phyloP scores from a whole-genome alignment of 805 yeast genomes.

The Kodamaea restingae region DNA sequence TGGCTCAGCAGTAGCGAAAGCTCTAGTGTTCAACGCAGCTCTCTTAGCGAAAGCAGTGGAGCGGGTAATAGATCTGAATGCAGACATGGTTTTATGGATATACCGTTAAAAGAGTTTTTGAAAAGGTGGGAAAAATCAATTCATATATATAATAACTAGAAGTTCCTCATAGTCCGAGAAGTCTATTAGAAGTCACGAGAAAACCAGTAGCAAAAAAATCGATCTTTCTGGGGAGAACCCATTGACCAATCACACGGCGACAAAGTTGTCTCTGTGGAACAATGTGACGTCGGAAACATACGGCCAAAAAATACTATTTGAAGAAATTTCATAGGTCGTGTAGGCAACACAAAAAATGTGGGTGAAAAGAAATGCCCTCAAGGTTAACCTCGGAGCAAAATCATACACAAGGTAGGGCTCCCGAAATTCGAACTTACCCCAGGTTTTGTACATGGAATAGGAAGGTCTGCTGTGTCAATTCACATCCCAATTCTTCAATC shows the following conservation, averaged over 20 bases:
- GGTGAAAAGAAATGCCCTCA: constrained; percentile 4
- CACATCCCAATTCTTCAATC: no score
- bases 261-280: constrained; percentile 1
- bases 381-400: constrained; percentile 5
- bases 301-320: constrained; percentile 8
- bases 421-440: no score
- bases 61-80: constrained; percentile 35
- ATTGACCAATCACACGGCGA: constrained; percentile 10
- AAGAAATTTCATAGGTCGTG: constrained; percentile 5
- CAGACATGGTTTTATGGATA: constrained; percentile 23
- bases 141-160: constrained; percentile 10
- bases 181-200: constrained; percentile 3
- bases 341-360: constrained; percentile 4
- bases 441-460: no score
- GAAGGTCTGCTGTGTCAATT: no score
- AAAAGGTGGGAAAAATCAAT: constrained; percentile 12
- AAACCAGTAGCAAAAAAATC: constrained; percentile 2
- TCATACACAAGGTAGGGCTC: not conserved
- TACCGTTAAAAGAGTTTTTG: constrained; percentile 13
- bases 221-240: constrained; percentile 5
- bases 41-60: constrained; percentile 28
- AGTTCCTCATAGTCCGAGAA: constrained; percentile 7
- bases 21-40: constrained; percentile 21
- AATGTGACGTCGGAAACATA: constrained; percentile 5
- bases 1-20: constrained; percentile 38